These are phyloP conservation scores for Pseudoturritis turrita DNA, from an alignment of 345 rosid genomes.

Conservation along the genomic window DNA sequence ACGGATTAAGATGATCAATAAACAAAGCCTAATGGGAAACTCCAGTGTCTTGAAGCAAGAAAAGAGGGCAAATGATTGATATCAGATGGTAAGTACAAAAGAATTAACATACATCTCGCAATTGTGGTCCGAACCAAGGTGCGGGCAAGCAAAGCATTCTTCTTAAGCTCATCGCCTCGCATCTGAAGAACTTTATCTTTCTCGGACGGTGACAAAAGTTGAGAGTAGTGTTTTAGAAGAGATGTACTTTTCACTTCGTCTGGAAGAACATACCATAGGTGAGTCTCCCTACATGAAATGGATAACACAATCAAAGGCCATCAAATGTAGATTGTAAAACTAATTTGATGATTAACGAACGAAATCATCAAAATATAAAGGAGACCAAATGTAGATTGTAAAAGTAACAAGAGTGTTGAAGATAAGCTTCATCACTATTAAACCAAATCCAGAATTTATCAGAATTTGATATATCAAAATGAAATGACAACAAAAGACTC, in stretches of 20 bases:
- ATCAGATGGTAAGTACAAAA: not conserved
- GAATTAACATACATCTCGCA: slow-evolving; percentile 65
- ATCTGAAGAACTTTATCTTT: slow-evolving; percentile 47
- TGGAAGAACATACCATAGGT: slow-evolving; percentile 77
- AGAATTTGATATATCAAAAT: not conserved
- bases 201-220: slow-evolving; percentile 71
- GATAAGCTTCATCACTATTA: not conserved
- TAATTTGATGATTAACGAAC: too few species aligned
- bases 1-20: not conserved
- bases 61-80: not conserved
- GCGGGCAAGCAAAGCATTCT: slow-evolving; percentile 77
- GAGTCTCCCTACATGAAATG: slow-evolving; percentile 61
- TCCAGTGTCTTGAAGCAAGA: not conserved
- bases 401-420: not conserved
- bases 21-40: not conserved
- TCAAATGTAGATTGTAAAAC: not conserved
- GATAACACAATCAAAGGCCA: not conserved
- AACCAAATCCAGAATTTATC: too few species aligned
- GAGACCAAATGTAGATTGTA: too few species aligned
- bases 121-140: slow-evolving; percentile 82
- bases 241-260: slow-evolving; percentile 60
- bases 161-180: slow-evolving; percentile 61
- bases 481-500: not conserved
- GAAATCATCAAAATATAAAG: too few species aligned
- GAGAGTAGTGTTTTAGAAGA: slow-evolving; percentile 55